Base-by-base conservation (phyloP, 805 yeast species). In the Kuraishia piskuri region DNA sequence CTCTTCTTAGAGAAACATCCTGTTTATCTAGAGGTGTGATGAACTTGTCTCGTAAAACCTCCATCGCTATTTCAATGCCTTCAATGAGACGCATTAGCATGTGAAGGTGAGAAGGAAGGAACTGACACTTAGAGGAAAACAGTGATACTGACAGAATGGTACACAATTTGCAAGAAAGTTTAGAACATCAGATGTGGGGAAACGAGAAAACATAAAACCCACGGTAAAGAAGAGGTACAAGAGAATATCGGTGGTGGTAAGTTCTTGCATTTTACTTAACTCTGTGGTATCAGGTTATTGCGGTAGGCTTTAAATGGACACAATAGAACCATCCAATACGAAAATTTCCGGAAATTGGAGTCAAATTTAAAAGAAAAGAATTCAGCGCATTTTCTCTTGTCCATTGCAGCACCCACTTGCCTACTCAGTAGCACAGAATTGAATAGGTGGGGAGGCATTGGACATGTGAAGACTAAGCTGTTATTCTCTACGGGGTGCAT, bases 1-100 rank as follows among this genome's bases (percentile, higher is more conserved):
- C 65, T 55, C 69, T 63, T 54, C 68, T 65, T 31, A 60, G 55
- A 14, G 65, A 64, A 8, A 52, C 31, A 36, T 63, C 57, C 52
- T 70, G 70, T 14, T 53, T 50, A 50, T 65, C 63, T 44, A 66
- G 56, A 0, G 73, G 73, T 47, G 66, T 68, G 10, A 68, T 52
- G 47, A 55, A 62, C 8, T 70, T 63, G 53, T 60, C 55, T n/a
- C 67, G 47, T 6, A 66, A 21, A 1, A 62, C 55, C 49, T 65
- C 68, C 23, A 61, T 26, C 4, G 59, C 52, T 19, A 68, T 46
- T 22, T 53, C 55, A 23, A 58, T 48, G 45, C 23, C 24, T 31
- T 12, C 17, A 10, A 31, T 31, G 17, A 31, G 17, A 31, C 9
- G 4, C 3, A n/a, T 31, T 31, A 31, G 40, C 7, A 12, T 12